Percentiles rank a stretch among this genome's conserved stretches.
These are phyloP conservation scores for Papiliotrema fonsecae DNA, from an alignment of 1,284 basidiomycete species.

Conservation along the genomic window DNA sequence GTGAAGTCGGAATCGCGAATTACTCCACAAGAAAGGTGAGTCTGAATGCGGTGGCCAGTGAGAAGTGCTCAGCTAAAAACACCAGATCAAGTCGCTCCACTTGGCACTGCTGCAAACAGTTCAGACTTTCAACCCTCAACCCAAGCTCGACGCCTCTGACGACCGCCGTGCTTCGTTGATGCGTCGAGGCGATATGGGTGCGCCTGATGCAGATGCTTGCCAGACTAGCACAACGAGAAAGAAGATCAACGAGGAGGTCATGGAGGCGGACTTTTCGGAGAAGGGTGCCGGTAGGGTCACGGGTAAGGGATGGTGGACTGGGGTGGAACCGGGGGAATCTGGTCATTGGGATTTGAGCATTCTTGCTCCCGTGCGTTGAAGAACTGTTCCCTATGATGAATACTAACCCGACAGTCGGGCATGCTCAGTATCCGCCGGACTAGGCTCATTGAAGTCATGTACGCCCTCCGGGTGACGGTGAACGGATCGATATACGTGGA, in stretches of 20 bases:
- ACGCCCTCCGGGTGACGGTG: conserved; percentile 67
- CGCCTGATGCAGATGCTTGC: conserved; percentile 55
- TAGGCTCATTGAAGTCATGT: conserved; percentile 73
- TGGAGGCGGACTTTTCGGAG: conserved; percentile 57
- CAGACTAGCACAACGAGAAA: conserved; percentile 53
- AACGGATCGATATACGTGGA: conserved; percentile 58
- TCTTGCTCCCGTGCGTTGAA: conserved; percentile 63
- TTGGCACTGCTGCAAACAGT: conserved; percentile 68
- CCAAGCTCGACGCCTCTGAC: conserved; percentile 49
- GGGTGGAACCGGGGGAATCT: conserved; percentile 62
- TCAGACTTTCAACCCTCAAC: conserved; percentile 61
- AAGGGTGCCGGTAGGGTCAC: conserved; percentile 64
- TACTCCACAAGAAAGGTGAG: conserved; percentile 61
- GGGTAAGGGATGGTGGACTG: conserved; percentile 82
- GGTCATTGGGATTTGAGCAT: conserved; percentile 58
- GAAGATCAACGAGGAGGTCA: conserved; percentile 59
- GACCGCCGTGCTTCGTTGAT: conserved; percentile 2
- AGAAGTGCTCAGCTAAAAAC: conserved; percentile 2
- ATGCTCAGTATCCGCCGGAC: conserved; percentile 69
- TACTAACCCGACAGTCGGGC: conserved; percentile 55
- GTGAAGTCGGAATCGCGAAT: conserved; percentile 68
- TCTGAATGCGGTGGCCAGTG: background rate
- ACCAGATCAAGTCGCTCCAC: conserved; percentile 60
- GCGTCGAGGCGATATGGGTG: background rate
- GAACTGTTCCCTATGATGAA: background rate